These are phyloP conservation scores for Naganishia randhawae DNA, from an alignment of 768 basidiomycete species.

Conservation along the genomic window DNA sequence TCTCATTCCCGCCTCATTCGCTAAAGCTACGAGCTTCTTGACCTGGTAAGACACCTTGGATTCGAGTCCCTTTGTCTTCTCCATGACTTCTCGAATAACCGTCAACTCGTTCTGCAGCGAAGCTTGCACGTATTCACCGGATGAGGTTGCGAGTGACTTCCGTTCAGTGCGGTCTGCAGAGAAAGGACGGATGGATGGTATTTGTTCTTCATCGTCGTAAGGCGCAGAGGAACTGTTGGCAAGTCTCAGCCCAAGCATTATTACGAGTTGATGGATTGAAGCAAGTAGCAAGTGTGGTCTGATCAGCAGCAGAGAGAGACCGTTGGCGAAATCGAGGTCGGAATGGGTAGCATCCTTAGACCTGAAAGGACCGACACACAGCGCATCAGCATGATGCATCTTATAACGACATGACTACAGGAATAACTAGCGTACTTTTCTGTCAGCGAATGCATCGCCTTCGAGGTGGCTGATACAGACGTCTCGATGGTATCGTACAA, in stretches of 20 bases:
- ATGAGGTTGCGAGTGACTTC: neutral
- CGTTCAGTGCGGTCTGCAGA: slow-evolving; percentile 10
- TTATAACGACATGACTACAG: slow-evolving; percentile 11
- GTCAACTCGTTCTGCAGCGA: slow-evolving; percentile 59
- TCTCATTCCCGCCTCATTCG: slow-evolving; percentile 56
- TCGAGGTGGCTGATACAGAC: slow-evolving; percentile 19
- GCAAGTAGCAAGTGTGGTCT: slow-evolving; percentile 80
- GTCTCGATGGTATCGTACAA: slow-evolving; percentile 31
- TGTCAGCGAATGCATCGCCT: slow-evolving; percentile 17
- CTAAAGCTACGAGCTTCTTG: slow-evolving; percentile 79
- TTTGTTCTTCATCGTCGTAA: slow-evolving; percentile 15
- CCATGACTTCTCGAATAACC: slow-evolving; percentile 75
- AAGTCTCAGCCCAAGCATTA: slow-evolving; percentile 54
- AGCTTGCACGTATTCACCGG: slow-evolving; percentile 10
- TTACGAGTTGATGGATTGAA: slow-evolving; percentile 76
- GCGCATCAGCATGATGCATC: slow-evolving; percentile 20
- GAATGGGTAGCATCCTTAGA: slow-evolving; percentile 33
- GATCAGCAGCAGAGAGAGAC: slow-evolving; percentile 83
- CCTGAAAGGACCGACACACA: neutral
- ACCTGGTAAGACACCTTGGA: slow-evolving; percentile 89
- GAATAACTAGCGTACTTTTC: slow-evolving; percentile 25
- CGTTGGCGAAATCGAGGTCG: slow-evolving; percentile 50
- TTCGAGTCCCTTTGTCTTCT: slow-evolving; percentile 82
- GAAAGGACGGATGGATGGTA: slow-evolving; percentile 4
- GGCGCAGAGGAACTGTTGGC: neutral